Percentiles rank a stretch among this genome's conserved stretches.
Evolutionary conservation across 1,284 basidiomycete genomes (phyloP).

Genomic region (Fomitopsis betulina): DNA sequence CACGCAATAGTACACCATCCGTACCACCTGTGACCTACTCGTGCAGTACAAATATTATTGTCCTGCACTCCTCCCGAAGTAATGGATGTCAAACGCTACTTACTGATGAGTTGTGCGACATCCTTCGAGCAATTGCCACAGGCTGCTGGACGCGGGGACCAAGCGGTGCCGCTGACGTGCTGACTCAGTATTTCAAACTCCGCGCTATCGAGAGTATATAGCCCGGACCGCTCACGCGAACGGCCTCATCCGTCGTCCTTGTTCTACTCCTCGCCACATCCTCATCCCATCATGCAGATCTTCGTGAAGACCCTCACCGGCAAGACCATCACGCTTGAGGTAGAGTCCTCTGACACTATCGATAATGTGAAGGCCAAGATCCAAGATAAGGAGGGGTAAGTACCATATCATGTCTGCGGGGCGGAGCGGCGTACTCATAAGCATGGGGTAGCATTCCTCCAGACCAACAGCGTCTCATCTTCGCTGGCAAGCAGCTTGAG

Average conservation of each 20-base stretch:
- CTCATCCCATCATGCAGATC: slow-evolving; percentile 56
- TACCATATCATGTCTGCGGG: not conserved
- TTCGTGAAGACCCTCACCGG: slow-evolving; percentile 83
- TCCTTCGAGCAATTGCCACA: not conserved
- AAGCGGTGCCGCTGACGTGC: slow-evolving; percentile 6
- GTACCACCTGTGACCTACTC: not conserved
- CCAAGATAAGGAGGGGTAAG: slow-evolving; percentile 60
- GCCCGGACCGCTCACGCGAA: slow-evolving; percentile 2
- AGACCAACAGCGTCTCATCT: slow-evolving; percentile 23
- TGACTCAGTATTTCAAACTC: slow-evolving; percentile 21
- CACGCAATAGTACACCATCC: too few species aligned
- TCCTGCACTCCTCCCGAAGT: too few species aligned
- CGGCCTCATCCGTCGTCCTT: not conserved
- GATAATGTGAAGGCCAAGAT: slow-evolving; percentile 1
- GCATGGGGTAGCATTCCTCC: slow-evolving; percentile 31
- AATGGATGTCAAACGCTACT: not conserved
- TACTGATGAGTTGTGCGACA: not conserved
- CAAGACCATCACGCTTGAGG: slow-evolving; percentile 1
- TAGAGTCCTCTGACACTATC: slow-evolving; percentile 1
- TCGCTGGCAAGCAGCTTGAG: slow-evolving; percentile 70
- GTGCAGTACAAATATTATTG: too few species aligned
- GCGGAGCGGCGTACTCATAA: not conserved
- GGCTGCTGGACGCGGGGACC: not conserved
- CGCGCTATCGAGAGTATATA: slow-evolving; percentile 16
- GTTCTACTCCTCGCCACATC: not conserved